Base-by-base conservation (phyloP, 2,329 filamentous ascomycete species). In the Trichophyton benhamiae region DNA sequence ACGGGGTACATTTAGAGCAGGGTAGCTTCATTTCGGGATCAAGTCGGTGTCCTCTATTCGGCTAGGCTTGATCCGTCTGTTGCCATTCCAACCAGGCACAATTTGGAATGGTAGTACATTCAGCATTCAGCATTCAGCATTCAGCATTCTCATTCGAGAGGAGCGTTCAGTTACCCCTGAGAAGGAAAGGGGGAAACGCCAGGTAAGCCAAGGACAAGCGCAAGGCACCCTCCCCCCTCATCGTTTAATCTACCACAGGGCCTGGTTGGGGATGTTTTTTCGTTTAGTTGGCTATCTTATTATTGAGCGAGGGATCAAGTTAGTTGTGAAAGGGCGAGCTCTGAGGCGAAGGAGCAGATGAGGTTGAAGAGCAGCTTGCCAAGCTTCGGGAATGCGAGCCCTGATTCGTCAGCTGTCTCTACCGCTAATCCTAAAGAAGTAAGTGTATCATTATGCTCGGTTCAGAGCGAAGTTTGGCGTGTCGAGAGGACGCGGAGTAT, bases 1-100 rank as follows among this genome's bases (percentile, higher is more conserved):
- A 55, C 49, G 30, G 49, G 25, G 27, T 55, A 55, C 30, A 11
- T 36, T 13, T 27, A 17, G 13, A 25, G 15, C 9, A 33, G 27
- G 15, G 13, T 2, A 53, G 27, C 8, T 27, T 55, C 49, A 27
- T 36, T 33, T 55, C 33, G 27, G 17, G 46, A 22, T 22, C 9
- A 38, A 38, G 11, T 38, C 22, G 46, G 25, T 20, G 20, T 30
- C 9, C 33, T 38, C 33, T 38, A 9, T 38, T 38, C 8, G 46
- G 30, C 20, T 15, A 20, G 27, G 49, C 5, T 17, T 27, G 13
- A 11, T 6, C 15, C 3, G 27, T 55, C 27, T 55, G 25, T 55
- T 55, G 49, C 49, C 49, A 33, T 33, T 55, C 9, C 49, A 55
- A 55, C 49, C 49, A 55, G 49, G 49, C 27, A 55, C 46, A 30